Evolutionary conservation across 106 monocot species (phyloP).

Genomic region (Cymbidium sinense): DNA sequence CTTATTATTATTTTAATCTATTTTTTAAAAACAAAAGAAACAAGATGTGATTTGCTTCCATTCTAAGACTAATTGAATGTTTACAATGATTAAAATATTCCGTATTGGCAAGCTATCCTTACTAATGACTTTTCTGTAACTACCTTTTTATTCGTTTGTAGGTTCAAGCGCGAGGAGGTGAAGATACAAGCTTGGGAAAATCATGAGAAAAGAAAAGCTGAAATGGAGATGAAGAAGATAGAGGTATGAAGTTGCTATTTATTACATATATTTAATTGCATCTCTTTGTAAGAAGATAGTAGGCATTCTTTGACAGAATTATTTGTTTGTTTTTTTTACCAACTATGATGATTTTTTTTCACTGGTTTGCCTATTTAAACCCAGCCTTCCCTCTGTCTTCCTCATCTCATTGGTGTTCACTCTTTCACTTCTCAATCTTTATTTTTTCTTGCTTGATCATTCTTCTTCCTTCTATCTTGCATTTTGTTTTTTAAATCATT

Average conservation of each 20-base stretch:
- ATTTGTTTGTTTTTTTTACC: no score
- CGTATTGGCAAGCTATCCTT: background rate
- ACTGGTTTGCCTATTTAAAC: no score
- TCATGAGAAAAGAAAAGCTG: slow-evolving; percentile 85
- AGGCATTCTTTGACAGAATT: no score
- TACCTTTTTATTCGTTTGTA: slow-evolving; percentile 8
- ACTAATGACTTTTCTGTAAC: background rate
- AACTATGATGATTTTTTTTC: no score
- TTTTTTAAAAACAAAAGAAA: background rate
- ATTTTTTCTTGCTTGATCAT: no score
- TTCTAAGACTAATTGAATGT: background rate
- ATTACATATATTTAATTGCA: background rate
- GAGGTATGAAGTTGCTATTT: slow-evolving; percentile 42
- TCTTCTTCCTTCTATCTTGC: no score
- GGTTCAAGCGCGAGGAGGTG: slow-evolving; percentile 91
- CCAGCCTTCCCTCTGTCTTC: no score
- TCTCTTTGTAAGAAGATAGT: no score
- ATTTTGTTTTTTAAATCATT: no score
- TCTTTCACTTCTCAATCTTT: no score
- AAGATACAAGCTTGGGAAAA: slow-evolving; percentile 98
- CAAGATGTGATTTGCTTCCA: background rate
- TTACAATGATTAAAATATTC: background rate
- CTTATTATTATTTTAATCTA: background rate
- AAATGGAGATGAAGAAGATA: slow-evolving; percentile 81
- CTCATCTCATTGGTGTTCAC: no score